These are phyloP conservation scores for Telopea speciosissima DNA, from an alignment of 177 flowering plant species.

Conservation along the genomic window DNA sequence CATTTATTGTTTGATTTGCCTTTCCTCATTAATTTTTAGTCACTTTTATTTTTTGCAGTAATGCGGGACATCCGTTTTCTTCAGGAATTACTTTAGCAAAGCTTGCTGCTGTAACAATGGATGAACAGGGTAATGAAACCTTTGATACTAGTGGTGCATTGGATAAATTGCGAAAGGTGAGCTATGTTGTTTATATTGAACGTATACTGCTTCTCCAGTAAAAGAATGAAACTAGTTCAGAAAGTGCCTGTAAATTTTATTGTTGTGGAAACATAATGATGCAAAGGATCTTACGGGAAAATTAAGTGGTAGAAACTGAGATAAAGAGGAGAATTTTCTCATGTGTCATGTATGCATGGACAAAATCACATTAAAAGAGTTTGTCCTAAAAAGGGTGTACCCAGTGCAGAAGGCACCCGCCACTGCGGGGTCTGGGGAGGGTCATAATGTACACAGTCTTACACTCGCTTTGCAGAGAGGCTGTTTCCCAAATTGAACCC, in stretches of 20 bases:
- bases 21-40: background rate
- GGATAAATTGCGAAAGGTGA: slow-evolving; percentile 90
- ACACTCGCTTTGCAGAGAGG: no score
- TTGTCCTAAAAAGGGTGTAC: no score
- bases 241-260: no score
- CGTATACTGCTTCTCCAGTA: background rate
- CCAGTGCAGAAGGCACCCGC: no score
- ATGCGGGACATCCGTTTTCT: slow-evolving; percentile 86
- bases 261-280: no score
- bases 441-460: no score
- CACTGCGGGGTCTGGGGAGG: no score
- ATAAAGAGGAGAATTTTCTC: background rate
- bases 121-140: slow-evolving; percentile 94
- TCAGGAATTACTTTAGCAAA: slow-evolving; percentile 86
- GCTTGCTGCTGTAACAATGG: slow-evolving; percentile 98
- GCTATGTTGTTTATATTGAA: slow-evolving; percentile 9
- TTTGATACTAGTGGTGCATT: slow-evolving; percentile 97
- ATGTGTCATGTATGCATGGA: background rate
- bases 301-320: background rate
- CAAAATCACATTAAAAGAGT: no score
- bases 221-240: no score
- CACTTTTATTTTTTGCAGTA: slow-evolving; percentile 37
- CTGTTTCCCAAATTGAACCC: no score
- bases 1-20: background rate
- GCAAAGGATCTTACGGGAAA: no score